phyloP scores from a whole-genome alignment of 768 basidiomycete species.

The Lepiota venenata region DNA sequence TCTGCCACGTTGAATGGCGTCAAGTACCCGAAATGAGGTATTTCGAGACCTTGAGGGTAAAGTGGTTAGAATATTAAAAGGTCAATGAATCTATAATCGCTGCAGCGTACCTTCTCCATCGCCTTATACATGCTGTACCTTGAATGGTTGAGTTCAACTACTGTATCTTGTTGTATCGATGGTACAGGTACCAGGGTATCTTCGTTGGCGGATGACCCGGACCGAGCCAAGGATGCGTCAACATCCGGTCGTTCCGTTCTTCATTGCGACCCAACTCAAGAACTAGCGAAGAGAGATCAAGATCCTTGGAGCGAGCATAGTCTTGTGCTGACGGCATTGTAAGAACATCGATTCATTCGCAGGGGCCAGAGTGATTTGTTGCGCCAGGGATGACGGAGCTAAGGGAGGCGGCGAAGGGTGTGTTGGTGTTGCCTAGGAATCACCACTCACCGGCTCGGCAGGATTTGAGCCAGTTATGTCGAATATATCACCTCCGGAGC shows the following conservation, averaged over 20 bases:
- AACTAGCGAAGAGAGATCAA: slow-evolving; percentile 54
- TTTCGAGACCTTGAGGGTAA: slow-evolving; percentile 66
- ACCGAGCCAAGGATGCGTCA: slow-evolving; percentile 49
- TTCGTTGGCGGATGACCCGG: slow-evolving; percentile 6
- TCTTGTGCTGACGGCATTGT: slow-evolving; percentile 79
- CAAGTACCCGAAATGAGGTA: slow-evolving; percentile 85
- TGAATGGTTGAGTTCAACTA: slow-evolving; percentile 73
- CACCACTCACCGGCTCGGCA: background rate
- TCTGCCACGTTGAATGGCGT: slow-evolving; percentile 73
- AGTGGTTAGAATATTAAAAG: background rate
- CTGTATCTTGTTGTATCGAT: slow-evolving; percentile 37
- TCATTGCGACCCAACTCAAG: slow-evolving; percentile 71
- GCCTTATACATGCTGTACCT: slow-evolving; percentile 87
- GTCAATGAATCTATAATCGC: background rate
- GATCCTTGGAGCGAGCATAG: slow-evolving; percentile 61
- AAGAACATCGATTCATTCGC: slow-evolving; percentile 36
- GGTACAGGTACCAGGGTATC: slow-evolving; percentile 24
- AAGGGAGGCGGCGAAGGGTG: slow-evolving; percentile 12
- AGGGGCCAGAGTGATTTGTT: slow-evolving; percentile 9
- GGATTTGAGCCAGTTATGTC: slow-evolving; percentile 18
- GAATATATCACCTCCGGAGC: no score
- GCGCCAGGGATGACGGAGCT: slow-evolving; percentile 11
- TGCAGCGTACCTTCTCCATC: slow-evolving; percentile 68
- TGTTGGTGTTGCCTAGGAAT: background rate
- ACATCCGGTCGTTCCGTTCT: slow-evolving; percentile 75